phyloP scores from a whole-genome alignment of 805 yeast species.

The Candida suzukii region DNA sequence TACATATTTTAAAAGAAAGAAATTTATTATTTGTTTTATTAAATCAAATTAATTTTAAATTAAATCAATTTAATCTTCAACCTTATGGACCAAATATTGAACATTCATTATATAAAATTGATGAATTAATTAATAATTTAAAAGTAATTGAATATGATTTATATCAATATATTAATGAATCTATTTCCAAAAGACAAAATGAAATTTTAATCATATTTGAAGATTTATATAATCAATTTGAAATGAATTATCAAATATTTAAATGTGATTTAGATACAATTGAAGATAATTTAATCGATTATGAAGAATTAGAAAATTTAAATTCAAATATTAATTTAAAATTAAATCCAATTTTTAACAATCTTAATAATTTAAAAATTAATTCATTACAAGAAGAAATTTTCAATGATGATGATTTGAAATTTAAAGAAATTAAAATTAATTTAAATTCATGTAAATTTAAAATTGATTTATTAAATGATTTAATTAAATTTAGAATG shows the following conservation, averaged over 20 bases:
- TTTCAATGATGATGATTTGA: constrained; percentile 5
- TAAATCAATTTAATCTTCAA: background rate
- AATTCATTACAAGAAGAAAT: background rate
- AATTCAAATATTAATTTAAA: background rate
- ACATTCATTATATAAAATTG: background rate
- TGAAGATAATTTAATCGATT: constrained; percentile 15
- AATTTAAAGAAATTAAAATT: constrained; percentile 29
- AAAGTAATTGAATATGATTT: constrained; percentile 26
- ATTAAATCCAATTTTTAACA: constrained; percentile 10
- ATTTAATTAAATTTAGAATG: background rate
- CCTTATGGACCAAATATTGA: background rate
- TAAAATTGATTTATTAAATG: background rate
- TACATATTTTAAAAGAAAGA: constrained; percentile 9
- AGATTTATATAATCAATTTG: constrained; percentile 14
- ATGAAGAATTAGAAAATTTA: background rate
- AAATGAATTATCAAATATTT: constrained; percentile 10
- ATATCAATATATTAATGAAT: constrained; percentile 23
- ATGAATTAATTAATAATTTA: constrained; percentile 20
- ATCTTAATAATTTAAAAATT: constrained; percentile 6
- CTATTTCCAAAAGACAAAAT: constrained; percentile 23
- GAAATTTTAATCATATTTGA: constrained; percentile 18
- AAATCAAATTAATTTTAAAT: constrained; percentile 13
- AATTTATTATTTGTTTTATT: constrained; percentile 8
- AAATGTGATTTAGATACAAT: constrained; percentile 9
- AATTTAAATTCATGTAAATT: constrained; percentile 19